Percentiles rank a stretch among this genome's conserved stretches.
Conservation (phyloP, 176 grass and related monocot species). For the Carex scoparia region DNA sequence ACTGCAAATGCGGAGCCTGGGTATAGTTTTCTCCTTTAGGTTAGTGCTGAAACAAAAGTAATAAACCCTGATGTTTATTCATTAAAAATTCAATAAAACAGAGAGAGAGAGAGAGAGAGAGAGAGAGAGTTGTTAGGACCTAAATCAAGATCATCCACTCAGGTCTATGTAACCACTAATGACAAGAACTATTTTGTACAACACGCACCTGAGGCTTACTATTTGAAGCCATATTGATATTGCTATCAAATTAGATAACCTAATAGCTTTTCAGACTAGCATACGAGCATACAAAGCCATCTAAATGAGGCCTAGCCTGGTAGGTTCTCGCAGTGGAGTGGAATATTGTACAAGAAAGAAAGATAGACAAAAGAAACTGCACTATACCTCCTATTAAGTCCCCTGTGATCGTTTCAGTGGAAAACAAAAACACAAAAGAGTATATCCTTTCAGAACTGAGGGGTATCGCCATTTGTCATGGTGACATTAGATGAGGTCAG, state of each 20-base stretch:
- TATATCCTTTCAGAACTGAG: not conserved
- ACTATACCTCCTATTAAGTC: not conserved
- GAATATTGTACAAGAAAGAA: not conserved
- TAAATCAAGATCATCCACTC: not conserved
- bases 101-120: not conserved
- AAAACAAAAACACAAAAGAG: not conserved
- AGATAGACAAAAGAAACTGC: not conserved
- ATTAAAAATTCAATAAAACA: not conserved
- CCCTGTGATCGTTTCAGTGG: not conserved
- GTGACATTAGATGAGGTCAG: slow-evolving; percentile 61
- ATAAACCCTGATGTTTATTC: not conserved
- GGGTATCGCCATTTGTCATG: not conserved
- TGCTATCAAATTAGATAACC: not conserved
- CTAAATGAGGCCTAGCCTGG: not conserved
- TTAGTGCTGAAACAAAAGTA: not conserved
- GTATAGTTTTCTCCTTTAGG: not conserved
- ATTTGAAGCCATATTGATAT: not conserved
- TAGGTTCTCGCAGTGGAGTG: not conserved
- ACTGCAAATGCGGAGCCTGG: not conserved
- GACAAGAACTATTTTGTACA: slow-evolving; percentile 1
- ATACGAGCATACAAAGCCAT: not conserved
- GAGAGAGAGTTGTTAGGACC: not conserved
- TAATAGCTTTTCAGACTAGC: not conserved
- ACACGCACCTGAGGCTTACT: not conserved
- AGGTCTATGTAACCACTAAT: not conserved